phyloP scores from a whole-genome alignment of 139 green algal genomes.

The Mychonastes homosphaera region DNA sequence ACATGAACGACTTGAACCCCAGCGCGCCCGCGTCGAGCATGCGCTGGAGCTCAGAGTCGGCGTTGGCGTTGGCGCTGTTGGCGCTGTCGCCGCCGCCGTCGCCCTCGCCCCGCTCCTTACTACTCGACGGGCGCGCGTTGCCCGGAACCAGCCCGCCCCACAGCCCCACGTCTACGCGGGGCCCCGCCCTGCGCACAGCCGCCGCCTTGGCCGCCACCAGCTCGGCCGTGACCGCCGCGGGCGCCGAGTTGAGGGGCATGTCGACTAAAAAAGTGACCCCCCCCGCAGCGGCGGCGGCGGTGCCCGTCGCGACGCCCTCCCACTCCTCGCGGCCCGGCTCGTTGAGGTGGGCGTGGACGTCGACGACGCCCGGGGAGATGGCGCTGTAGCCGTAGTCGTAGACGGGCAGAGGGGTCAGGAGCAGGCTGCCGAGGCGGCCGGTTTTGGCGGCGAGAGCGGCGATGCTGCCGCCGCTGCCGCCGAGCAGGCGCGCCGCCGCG shows the following conservation, averaged over 20 bases:
- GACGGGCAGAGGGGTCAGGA: constrained; percentile 2
- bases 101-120: no score
- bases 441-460: constrained; percentile 12
- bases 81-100: neutral
- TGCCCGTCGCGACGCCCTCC: constrained; percentile 80
- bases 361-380: constrained; percentile 79
- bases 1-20: constrained; percentile 94
- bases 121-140: no score
- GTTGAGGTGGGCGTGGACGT: constrained; percentile 90
- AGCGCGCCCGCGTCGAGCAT: constrained; percentile 11
- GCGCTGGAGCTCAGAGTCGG: neutral
- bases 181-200: constrained; percentile 25
- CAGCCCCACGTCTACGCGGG: constrained; percentile 40
- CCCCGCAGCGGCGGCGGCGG: constrained; percentile 68
- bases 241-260: constrained; percentile 88
- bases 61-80: neutral
- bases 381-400: constrained; percentile 43
- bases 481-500: no score
- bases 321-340: constrained; percentile 82
- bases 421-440: neutral
- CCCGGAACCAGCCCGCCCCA: constrained; percentile 85
- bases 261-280: constrained; percentile 86
- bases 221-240: constrained; percentile 35
- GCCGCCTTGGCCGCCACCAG: constrained; percentile 48
- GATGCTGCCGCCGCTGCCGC: no score